Base-by-base conservation (phyloP, 805 yeast species). In the Wickerhamomyces hampshirensis region DNA sequence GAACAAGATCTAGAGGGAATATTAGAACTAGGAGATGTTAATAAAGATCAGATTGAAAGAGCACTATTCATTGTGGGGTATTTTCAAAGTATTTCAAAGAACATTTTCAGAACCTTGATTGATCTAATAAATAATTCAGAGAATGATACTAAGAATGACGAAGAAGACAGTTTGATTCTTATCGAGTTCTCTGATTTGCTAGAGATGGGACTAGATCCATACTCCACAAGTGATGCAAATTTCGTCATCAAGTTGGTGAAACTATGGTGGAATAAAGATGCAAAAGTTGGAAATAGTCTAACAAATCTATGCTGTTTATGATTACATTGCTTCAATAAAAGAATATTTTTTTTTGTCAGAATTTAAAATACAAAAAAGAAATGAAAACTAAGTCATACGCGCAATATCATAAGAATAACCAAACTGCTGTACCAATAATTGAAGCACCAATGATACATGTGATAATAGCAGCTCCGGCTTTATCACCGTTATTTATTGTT, bases 401-500 rank as follows among this genome's bases (percentile, higher is more conserved):
- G 11, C 9, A 16, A 15, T 16, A 17, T 47, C 48, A 58, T 29
- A 59, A 16, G 27, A 68, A 39, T 24, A 68, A 52, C 74, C 73
- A 69, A 5, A 61, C 50, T 12, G 60, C 62, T 11, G 64, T 44
- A 5, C 59, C 71, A 26, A 68, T 48, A 15, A 69, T 44, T 1
- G 65, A 51, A 12, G 56, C 53, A 15, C 75, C 77, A 39, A 74
- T 48, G 24, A 79, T 46, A 14, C 71, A 75, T 2, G 86, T 79
- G 33, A 79, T 72, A 30, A 79, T 66, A n/a, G 79, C 70, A 3
- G 85, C 86, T 35, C 86, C 86, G 1, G 80, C 85, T 33, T 59
- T 63, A 52, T 73, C 80, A 7, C 70, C 72, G 3, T 45, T 42
- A 35, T 54, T 54, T 28, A 74, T 49, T 16, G 50, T 43, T 35